Evolutionary conservation across 192 early-diverging fungal species (phyloP).

Genomic region (Podila verticillata): DNA sequence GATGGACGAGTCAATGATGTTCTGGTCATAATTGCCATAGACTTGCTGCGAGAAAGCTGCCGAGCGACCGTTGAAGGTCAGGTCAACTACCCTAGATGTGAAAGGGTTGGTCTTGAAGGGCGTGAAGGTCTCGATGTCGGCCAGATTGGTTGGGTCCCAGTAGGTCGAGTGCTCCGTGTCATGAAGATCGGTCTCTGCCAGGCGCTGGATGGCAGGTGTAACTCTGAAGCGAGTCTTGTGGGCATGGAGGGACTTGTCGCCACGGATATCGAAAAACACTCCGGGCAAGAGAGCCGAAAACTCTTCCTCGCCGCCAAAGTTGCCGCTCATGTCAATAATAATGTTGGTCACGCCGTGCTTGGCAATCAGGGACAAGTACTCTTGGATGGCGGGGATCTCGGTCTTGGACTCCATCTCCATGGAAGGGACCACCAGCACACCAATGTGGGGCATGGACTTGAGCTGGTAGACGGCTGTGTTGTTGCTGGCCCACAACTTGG

Average conservation of each 20-base stretch:
- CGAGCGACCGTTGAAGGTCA: slow-evolving; percentile 1
- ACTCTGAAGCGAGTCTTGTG: slow-evolving; percentile 5
- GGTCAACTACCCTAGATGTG: neutral
- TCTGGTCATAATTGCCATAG: neutral
- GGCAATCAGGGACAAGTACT: neutral
- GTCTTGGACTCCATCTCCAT: neutral
- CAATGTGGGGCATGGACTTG: slow-evolving; percentile 14
- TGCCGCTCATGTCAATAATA: slow-evolving; percentile 20
- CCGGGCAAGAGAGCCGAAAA: neutral
- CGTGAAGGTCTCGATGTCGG: neutral
- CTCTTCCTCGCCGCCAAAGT: slow-evolving; percentile 7
- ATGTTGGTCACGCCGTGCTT: slow-evolving; percentile 9
- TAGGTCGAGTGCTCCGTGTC: no score
- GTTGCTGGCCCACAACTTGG: slow-evolving; percentile 2
- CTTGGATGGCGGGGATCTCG: slow-evolving; percentile 5
- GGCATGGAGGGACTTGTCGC: neutral
- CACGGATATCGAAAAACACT: slow-evolving; percentile 7
- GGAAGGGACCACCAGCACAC: slow-evolving; percentile 9
- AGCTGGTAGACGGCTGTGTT: slow-evolving; percentile 23
- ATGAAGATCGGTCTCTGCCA: neutral
- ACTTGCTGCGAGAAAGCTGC: slow-evolving; percentile 5
- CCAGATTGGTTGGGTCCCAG: neutral
- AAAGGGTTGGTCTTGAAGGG: slow-evolving; percentile 16
- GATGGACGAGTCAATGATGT: neutral
- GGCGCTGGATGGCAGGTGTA: neutral